Percentiles rank a stretch among this genome's conserved stretches.
Conservation (phyloP, 768 basidiomycete genomes). For the Hydnomerulius pinastri region DNA sequence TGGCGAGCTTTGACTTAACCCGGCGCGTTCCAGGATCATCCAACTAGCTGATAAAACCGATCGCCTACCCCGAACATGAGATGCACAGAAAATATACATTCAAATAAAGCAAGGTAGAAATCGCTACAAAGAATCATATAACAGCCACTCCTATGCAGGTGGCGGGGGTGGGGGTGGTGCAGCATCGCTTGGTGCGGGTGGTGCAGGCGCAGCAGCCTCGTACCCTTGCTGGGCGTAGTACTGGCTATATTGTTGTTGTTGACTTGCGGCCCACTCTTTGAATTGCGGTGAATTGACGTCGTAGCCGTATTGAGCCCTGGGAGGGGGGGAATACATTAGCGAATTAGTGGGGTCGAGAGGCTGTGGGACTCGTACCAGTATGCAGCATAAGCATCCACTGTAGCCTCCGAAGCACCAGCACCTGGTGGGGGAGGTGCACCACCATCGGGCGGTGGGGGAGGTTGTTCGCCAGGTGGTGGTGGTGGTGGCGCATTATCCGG, state of each 20-base stretch:
- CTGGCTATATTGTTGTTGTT: constrained; percentile 70
- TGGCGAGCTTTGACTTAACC: no score
- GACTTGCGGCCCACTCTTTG: constrained; percentile 72
- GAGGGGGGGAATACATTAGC: not conserved
- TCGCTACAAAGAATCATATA: constrained; percentile 18
- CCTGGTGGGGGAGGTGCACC: constrained; percentile 40
- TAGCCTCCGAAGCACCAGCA: constrained; percentile 42
- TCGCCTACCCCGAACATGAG: no score
- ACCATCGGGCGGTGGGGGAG: constrained; percentile 55
- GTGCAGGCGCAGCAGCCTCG: constrained; percentile 30
- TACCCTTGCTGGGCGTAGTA: constrained; percentile 70
- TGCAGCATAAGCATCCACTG: constrained; percentile 56
- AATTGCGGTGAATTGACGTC: constrained; percentile 83
- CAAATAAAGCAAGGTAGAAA: constrained; percentile 33
- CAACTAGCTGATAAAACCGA: no score
- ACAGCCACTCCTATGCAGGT: constrained; percentile 19
- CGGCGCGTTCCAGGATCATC: no score
- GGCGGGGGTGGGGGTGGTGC: constrained; percentile 26
- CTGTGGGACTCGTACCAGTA: constrained; percentile 52
- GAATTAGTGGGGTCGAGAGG: not conserved
- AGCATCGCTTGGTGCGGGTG: constrained; percentile 19
- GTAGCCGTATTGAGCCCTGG: constrained; percentile 83
- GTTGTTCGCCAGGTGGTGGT: constrained; percentile 52
- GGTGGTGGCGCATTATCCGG: constrained; percentile 43
- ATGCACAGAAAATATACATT: constrained; percentile 26